Base-by-base conservation (phyloP, 495 filamentous ascomycete genomes). In the Xylaria longipes region DNA sequence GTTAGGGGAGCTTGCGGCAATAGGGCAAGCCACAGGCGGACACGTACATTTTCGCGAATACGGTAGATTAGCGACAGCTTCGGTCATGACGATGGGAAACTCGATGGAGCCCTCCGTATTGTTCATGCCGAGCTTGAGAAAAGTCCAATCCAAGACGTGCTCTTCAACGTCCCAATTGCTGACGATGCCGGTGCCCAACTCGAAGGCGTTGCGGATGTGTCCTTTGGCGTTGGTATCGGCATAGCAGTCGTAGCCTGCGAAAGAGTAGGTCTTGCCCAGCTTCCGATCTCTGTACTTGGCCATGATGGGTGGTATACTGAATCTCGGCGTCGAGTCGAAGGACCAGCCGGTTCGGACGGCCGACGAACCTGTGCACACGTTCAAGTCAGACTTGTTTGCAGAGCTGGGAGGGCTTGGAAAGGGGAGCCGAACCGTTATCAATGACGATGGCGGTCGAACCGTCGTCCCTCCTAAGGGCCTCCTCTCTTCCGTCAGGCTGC, bases 101-200 rank as follows among this genome's bases (percentile, higher is more conserved):
- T 93, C 94, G 46, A 99, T 88, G 9, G 87, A 86, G 39, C 93
- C 93, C 20, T 85, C 84, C 20, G 84, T 84, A 7, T 91, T 92
- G 68, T 97, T 93, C 65, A 98, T 86, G 15, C 96, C 97, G 46
- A 99, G 82, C 82, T 97, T 97, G 58, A 97, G 82, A 80, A 99
- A 98, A 35, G 94, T 84, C 76, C 97, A 96, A 79, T 99, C 96
- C 65, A 99, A 80, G 31, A 97, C 84, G 43, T 93, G 93, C 79
- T 99, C 96, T 89, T 97, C 92, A 20, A 93, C 94, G 79, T 99
- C 96, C 93, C 97, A 99, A 79, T 98, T 99, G 76, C 92, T 93
- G 56, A 98, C 90, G 37, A 99, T 91, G 68, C 94, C 95, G 54
- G 89, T 93, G 27, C 93, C 94, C 5, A 92, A 89, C 76, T 99